phyloP scores from a whole-genome alignment of 2,329 filamentous ascomycete species.

The Fusarium sterilihyphosum region DNA sequence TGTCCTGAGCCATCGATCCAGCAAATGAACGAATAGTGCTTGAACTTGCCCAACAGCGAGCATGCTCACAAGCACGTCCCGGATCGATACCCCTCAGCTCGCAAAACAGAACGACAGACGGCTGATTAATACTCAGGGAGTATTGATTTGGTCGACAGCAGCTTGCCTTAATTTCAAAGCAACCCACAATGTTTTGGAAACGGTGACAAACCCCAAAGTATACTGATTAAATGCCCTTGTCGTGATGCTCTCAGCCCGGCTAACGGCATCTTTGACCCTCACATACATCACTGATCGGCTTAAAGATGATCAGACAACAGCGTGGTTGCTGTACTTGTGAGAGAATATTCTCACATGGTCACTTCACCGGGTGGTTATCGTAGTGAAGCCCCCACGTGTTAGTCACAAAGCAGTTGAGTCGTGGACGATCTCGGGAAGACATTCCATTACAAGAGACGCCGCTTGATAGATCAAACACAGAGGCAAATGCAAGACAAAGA shows the following conservation, averaged over 20 bases:
- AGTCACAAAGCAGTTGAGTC: neutral
- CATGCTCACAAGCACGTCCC: neutral
- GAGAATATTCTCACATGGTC: neutral
- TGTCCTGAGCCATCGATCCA: neutral
- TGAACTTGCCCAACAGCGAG: neutral
- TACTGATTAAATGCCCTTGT: neutral
- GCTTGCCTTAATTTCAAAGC: neutral
- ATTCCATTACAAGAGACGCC: conserved; percentile 3
- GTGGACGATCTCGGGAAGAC: conserved; percentile 8
- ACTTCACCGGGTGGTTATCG: neutral
- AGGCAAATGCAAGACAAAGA: conserved; percentile 4
- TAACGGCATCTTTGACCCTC: neutral
- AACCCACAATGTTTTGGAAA: neutral
- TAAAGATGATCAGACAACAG: neutral
- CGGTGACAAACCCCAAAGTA: neutral
- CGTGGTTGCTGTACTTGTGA: neutral
- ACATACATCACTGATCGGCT: neutral
- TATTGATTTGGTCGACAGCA: neutral
- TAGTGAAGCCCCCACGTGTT: conserved; percentile 2
- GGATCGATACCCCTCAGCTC: neutral
- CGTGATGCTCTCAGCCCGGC: neutral
- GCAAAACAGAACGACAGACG: neutral
- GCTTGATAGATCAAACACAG: neutral
- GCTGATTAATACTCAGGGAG: neutral
- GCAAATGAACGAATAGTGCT: neutral